Evolutionary conservation across 129 eudicot genomes (phyloP), one percentile per base, ranked within the genome.

Genomic region (Flaveria linearis): DNA sequence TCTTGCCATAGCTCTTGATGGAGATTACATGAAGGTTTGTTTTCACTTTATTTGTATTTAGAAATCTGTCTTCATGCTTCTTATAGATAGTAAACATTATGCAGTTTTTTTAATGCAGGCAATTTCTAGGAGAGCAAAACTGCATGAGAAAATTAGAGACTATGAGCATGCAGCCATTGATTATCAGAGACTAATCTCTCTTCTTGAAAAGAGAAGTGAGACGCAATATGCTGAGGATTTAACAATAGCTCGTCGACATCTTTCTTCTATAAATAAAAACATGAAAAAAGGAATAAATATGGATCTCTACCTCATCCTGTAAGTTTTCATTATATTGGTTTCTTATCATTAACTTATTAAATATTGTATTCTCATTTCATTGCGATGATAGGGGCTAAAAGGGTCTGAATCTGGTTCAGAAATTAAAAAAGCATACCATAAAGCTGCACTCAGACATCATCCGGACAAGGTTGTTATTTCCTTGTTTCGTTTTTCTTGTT

Each of bases 361-460:
- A 45, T 23, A 7, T 30, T 25, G 22, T 43, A 43, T 66, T 26
- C 45, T 74, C 45, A 43, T 66, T 66, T 57, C 67, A 17, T 43
- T 64, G 13, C 9, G n/a, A 47, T 72, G 73, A 42, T 78, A 93
- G 98, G 93, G 97, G 71, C 68, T 85, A 47, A 88, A 93, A 82
- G 83, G 81, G 33, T 80, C 97, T 13, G 98, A 88, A 77, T 49
- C 90, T 14, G 82, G 88, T 68, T 49, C 97, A 22, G 97, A 93
- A 68, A 91, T 93, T 43, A 93, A 91, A 85, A 93, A 88, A 80
- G 98, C 97, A 57, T 93, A 93, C 73, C 85, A 89, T 50, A 93
- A 84, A 83, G 97, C 98, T 55, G 98, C 98, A 72, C 97, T 93
- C 53, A 84, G 78, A 75, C 98, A 93, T 81, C 98, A 93, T 68